Evolutionary conservation across 2,329 filamentous ascomycete genomes (phyloP), one percentile per base, ranked within the genome.

Genomic region (Metarhizium anisopliae): DNA sequence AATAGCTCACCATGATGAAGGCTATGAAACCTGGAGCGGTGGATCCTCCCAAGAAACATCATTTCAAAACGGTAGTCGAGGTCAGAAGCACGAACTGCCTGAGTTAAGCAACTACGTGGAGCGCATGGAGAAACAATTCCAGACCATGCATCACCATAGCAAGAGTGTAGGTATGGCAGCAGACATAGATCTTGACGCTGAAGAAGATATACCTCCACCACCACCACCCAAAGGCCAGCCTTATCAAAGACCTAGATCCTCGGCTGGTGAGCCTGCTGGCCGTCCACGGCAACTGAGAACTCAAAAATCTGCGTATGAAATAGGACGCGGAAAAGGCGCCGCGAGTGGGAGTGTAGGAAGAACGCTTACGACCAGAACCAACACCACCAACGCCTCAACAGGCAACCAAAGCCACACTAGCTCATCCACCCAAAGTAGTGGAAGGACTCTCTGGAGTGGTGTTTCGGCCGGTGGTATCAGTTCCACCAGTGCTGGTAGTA

Each of bases 401-500:
- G 84, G 84, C 13, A 83, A 84, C 52, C 84, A 86, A 60, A 92
- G 86, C 60, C 83, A 81, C 49, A 88, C 83, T 61, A 92, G 88
- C 60, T 82, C 80, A 45, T 89, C 86, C 60, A 92, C 88, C 1
- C 84, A 89, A 62, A 85, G 84, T 67, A 96, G 90, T 16, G 85
- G 86, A 62, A 84, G 87, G 63, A 97, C 90, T 64, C 71, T 99
- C 47, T 96, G 96, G 93, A 97, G 93, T 68, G 94, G 93, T 3
- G 80, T 83, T 53, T 97, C 94, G 54, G 94, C 94, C 0, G 86
- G 92, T 52, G 93, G 82, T 13, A 90, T 96, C 71, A 97, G 93
- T 69, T 89, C 91, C 52, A 97, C 94, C 16, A 97, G 94, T 71
- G 94, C 94, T 16, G 94, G 92, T 54, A 97, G 93, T 71, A 83